A percentile compares a stretch with the other conserved stretches of the same genome.
Conservation (phyloP, 208 protist genomes). For the Leishmania tarentolae region DNA sequence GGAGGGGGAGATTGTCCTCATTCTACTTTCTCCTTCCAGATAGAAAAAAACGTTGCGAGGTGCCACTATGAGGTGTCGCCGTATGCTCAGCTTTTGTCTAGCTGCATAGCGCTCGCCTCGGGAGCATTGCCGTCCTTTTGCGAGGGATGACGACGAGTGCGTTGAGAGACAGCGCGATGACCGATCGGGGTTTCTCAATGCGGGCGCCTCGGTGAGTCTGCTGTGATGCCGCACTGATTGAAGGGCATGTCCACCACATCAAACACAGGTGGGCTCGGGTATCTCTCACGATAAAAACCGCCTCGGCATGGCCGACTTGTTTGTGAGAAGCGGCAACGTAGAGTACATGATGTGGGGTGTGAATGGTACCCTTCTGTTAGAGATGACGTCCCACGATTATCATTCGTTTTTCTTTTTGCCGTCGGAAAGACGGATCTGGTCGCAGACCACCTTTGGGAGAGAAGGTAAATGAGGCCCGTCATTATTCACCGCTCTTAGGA, state of each 20-base stretch:
- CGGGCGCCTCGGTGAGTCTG: background rate
- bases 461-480: background rate
- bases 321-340: background rate
- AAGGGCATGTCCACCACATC: background rate
- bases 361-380: background rate
- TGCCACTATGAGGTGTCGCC: background rate
- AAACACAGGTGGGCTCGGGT: background rate
- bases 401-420: background rate
- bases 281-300: background rate
- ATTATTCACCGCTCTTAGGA: background rate
- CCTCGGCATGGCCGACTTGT: background rate
- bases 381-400: background rate
- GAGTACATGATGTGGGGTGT: background rate
- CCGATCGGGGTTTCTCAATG: background rate
- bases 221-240: background rate
- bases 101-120: background rate
- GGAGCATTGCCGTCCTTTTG: background rate
- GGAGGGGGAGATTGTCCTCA: background rate
- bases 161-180: background rate
- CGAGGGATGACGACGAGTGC: background rate
- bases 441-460: background rate
- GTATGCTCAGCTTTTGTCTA: background rate
- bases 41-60: background rate
- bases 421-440: background rate
- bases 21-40: background rate